A percentile compares a stretch with the other conserved stretches of the same genome.
phyloP scores from a whole-genome alignment of 192 early-diverging fungal genomes.

The Coemansia erecta region DNA sequence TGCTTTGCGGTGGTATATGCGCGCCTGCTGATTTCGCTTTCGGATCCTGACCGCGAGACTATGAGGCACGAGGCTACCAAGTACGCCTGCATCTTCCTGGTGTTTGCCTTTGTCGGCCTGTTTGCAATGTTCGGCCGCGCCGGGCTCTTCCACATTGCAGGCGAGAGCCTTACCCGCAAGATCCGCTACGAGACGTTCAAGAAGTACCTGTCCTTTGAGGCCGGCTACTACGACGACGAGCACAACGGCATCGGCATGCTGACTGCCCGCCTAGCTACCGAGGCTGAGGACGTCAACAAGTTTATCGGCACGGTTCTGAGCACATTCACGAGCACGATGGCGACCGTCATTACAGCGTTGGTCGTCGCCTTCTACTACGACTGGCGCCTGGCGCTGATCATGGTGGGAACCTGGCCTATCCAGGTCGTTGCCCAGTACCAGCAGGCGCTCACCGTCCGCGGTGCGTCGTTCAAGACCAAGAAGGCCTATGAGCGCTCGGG shows the following conservation, averaged over 20 bases:
- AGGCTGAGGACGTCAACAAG: conserved; percentile 59
- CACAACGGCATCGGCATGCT: conserved; percentile 68
- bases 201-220: conserved; percentile 67
- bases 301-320: conserved; percentile 41
- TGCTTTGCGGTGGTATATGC: conserved; percentile 72
- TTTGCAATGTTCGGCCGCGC: conserved; percentile 57
- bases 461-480: conserved; percentile 53
- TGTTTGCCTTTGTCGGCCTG: conserved; percentile 51
- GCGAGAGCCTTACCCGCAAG: conserved; percentile 63
- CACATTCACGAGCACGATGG: conserved; percentile 27
- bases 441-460: conserved; percentile 56
- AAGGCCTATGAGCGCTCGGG: conserved; percentile 65
- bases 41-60: conserved; percentile 13
- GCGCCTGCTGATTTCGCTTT: conserved; percentile 28
- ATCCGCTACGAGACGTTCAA: conserved; percentile 63
- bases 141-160: conserved; percentile 58
- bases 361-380: conserved; percentile 56
- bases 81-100: conserved; percentile 49
- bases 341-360: conserved; percentile 32
- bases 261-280: conserved; percentile 66
- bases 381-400: conserved; percentile 64
- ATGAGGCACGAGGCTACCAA: conserved; percentile 24
- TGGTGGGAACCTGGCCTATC: conserved; percentile 69
- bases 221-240: conserved; percentile 73
- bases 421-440: conserved; percentile 62